These are phyloP conservation scores for Fomitopsis schrenkii DNA, from an alignment of 1,284 basidiomycete genomes.

Conservation along the genomic window DNA sequence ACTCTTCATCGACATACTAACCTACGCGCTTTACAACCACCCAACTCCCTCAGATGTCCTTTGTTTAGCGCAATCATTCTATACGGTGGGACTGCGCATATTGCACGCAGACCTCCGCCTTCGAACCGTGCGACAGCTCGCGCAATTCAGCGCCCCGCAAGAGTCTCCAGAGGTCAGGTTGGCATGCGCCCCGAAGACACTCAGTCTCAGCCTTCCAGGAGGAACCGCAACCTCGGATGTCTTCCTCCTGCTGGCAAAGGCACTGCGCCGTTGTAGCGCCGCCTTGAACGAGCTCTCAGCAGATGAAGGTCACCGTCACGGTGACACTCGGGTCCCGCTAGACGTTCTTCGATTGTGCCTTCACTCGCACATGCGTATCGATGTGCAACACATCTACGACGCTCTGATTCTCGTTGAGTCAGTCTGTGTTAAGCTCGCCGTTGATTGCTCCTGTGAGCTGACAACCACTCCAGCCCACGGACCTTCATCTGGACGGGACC, in stretches of 20 bases:
- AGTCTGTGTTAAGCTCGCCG: slow-evolving; percentile 13
- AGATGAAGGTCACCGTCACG: not conserved
- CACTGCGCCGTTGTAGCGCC: slow-evolving; percentile 16
- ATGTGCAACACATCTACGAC: slow-evolving; percentile 33
- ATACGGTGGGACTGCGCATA: slow-evolving; percentile 17
- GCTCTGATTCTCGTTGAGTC: slow-evolving; percentile 40
- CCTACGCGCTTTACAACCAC: slow-evolving; percentile 19
- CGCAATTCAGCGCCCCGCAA: slow-evolving; percentile 20
- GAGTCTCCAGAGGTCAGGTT: slow-evolving; percentile 7
- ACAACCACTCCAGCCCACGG: slow-evolving; percentile 34
- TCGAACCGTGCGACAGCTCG: slow-evolving; percentile 26
- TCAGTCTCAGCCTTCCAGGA: slow-evolving; percentile 27
- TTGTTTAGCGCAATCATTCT: slow-evolving; percentile 23
- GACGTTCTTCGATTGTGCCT: slow-evolving; percentile 36
- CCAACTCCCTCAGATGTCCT: slow-evolving; percentile 22
- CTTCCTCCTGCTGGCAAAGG: slow-evolving; percentile 25
- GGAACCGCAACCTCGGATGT: slow-evolving; percentile 27
- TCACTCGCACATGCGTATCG: slow-evolving; percentile 37
- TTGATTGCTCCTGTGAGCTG: not conserved
- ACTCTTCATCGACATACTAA: slow-evolving; percentile 22
- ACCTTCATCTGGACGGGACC: slow-evolving; percentile 53
- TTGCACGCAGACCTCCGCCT: slow-evolving; percentile 32
- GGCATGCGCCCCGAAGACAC: slow-evolving; percentile 20
- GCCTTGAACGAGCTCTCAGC: not conserved
- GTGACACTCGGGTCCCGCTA: slow-evolving; percentile 17